phyloP scores from a whole-genome alignment of 129 eudicot species.

The Arctium lappa region DNA sequence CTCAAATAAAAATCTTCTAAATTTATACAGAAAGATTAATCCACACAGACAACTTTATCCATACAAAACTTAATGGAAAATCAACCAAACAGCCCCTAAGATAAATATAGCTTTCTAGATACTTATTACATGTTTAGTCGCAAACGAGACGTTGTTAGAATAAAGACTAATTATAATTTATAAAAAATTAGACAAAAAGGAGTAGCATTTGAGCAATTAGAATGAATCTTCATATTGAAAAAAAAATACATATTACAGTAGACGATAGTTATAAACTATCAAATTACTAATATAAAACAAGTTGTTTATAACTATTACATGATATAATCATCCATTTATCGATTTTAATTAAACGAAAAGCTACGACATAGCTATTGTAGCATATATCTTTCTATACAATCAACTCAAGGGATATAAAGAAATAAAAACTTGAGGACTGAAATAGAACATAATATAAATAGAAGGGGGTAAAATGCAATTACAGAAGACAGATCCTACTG shows the following conservation, averaged over 20 bases:
- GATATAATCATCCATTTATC: no score
- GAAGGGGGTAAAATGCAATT: constrained; percentile 1
- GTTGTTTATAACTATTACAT: background rate
- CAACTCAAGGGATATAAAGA: background rate
- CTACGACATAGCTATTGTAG: background rate
- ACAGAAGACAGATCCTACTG: constrained; percentile 7
- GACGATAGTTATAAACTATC: no score
- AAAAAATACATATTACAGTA: background rate
- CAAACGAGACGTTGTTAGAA: background rate
- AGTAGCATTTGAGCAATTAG: background rate
- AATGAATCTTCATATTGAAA: background rate
- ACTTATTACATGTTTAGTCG: background rate
- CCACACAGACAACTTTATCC: no score
- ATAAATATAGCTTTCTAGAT: background rate
- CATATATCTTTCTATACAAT: no score
- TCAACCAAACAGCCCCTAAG: no score
- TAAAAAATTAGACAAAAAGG: no score
- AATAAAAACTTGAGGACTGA: constrained; percentile 1
- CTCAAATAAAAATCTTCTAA: no score
- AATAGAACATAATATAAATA: background rate
- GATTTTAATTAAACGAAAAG: background rate
- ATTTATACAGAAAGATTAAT: no score
- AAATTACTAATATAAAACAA: background rate
- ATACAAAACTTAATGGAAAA: no score
- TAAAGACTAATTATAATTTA: no score